These are phyloP conservation scores for Populus simonii DNA, from an alignment of 345 rosid genomes.

Conservation along the genomic window DNA sequence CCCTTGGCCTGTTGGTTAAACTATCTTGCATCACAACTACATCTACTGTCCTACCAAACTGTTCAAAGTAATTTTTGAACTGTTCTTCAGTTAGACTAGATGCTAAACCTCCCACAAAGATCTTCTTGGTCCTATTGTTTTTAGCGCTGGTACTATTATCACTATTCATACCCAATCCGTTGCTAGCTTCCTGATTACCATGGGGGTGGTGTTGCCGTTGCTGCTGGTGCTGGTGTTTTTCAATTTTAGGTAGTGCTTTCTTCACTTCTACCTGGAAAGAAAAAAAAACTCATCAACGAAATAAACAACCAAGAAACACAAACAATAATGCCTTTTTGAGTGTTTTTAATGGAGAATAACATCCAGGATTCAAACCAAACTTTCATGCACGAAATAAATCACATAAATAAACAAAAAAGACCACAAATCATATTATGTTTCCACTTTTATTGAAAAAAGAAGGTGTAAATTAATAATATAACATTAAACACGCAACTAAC, in stretches of 20 bases:
- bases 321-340: background rate
- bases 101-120: constrained; percentile 83
- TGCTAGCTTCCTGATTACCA: constrained; percentile 10
- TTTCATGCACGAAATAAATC: background rate
- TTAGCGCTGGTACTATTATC: constrained; percentile 18
- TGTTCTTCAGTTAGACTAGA: constrained; percentile 57
- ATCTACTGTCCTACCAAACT: constrained; percentile 64
- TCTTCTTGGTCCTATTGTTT: constrained; percentile 48
- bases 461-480: background rate
- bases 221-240: constrained; percentile 29
- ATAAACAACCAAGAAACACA: background rate
- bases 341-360: background rate
- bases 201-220: constrained; percentile 16
- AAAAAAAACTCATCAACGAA: background rate
- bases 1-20: constrained; percentile 67
- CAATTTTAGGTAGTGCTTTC: constrained; percentile 31
- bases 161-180: constrained; percentile 17
- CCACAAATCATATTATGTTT: background rate
- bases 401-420: background rate
- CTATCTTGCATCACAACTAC: constrained; percentile 84
- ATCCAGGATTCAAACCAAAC: background rate
- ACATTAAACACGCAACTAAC: background rate
- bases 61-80: constrained; percentile 71
- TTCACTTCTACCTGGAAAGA: constrained; percentile 35
- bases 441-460: background rate